Evolutionary conservation across 1,139 yeast genomes (phyloP).

Genomic region (Kurtzmaniella quercitrusa): DNA sequence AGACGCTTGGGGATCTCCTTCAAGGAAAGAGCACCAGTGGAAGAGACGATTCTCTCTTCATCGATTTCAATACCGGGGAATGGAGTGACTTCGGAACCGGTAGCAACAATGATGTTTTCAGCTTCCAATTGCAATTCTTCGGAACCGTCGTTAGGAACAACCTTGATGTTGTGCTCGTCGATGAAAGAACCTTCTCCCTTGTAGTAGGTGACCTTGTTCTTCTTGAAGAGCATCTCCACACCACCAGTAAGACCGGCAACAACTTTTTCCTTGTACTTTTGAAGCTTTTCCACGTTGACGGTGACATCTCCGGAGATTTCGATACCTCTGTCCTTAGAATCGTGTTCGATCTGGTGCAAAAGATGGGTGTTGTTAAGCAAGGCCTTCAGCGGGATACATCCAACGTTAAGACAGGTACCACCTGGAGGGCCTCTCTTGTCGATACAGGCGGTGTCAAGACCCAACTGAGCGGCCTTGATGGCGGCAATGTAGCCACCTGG

Average conservation of each 20-base stretch:
- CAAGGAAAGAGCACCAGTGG: slow-evolving; percentile 86
- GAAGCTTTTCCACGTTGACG: slow-evolving; percentile 73
- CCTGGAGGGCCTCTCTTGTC: slow-evolving; percentile 96
- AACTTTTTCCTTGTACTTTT: slow-evolving; percentile 88
- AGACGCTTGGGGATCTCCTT: slow-evolving; percentile 88
- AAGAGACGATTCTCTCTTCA: slow-evolving; percentile 94
- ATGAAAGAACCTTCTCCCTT: slow-evolving; percentile 91
- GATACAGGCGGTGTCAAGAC: slow-evolving; percentile 89
- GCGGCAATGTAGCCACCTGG: slow-evolving; percentile 99
- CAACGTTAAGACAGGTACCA: slow-evolving; percentile 65
- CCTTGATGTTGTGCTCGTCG: slow-evolving; percentile 73
- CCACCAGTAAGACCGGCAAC: slow-evolving; percentile 91
- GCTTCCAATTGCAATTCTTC: slow-evolving; percentile 63
- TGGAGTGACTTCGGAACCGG: slow-evolving; percentile 98
- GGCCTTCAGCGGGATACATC: slow-evolving; percentile 85
- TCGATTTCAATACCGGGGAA: slow-evolving; percentile 98
- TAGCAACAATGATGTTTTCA: slow-evolving; percentile 89
- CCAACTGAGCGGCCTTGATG: slow-evolving; percentile 96
- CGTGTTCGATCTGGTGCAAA: slow-evolving; percentile 85
- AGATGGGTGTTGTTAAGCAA: slow-evolving; percentile 90
- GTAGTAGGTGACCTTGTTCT: slow-evolving; percentile 89
- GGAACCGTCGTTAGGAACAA: slow-evolving; percentile 83
- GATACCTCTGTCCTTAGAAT: slow-evolving; percentile 84
- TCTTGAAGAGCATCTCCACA: slow-evolving; percentile 90
- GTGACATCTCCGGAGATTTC: slow-evolving; percentile 70